A percentile compares a stretch with the other conserved stretches of the same genome.
Evolutionary conservation across 148 eudicot species (phyloP).

Genomic region (Pharnaceum exiguum): DNA sequence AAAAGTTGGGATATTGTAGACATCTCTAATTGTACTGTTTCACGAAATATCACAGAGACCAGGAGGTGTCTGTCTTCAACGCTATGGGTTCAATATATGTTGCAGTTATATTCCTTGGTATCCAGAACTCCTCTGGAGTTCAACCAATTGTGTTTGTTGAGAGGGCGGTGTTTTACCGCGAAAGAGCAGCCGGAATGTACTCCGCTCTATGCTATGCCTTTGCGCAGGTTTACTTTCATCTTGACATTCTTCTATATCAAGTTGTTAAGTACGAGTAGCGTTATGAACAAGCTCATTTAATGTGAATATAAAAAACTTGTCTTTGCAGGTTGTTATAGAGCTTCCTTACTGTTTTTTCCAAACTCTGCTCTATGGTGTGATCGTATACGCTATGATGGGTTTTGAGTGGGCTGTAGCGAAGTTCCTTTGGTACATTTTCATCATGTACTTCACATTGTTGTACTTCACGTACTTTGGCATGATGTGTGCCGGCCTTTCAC

Average conservation of each 20-base stretch:
- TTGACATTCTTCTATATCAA: too few species aligned
- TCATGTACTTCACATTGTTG: constrained; percentile 82
- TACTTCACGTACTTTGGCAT: constrained; percentile 93
- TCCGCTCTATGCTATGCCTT: constrained; percentile 75
- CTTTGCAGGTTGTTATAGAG: constrained; percentile 84
- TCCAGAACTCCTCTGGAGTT: constrained; percentile 74
- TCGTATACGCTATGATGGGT: constrained; percentile 83
- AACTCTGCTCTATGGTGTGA: constrained; percentile 57
- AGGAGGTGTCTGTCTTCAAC: constrained; percentile 44
- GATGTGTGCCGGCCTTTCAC: constrained; percentile 88
- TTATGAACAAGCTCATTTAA: too few species aligned
- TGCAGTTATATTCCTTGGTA: constrained; percentile 68
- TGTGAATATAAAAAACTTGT: too few species aligned
- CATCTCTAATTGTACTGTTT: too few species aligned
- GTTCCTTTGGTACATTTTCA: constrained; percentile 50
- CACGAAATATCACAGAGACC: too few species aligned
- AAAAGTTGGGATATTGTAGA: too few species aligned
- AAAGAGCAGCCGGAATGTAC: constrained; percentile 94
- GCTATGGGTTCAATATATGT: constrained; percentile 69
- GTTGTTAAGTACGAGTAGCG: too few species aligned
- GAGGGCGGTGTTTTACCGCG: constrained; percentile 87
- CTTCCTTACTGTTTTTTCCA: constrained; percentile 65
- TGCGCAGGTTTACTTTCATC: constrained; percentile 55
- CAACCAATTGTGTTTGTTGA: constrained; percentile 82
- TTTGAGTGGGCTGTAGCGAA: constrained; percentile 82